These are phyloP conservation scores for Cubamyces lactineus DNA, from an alignment of 768 basidiomycete species.

Conservation along the genomic window DNA sequence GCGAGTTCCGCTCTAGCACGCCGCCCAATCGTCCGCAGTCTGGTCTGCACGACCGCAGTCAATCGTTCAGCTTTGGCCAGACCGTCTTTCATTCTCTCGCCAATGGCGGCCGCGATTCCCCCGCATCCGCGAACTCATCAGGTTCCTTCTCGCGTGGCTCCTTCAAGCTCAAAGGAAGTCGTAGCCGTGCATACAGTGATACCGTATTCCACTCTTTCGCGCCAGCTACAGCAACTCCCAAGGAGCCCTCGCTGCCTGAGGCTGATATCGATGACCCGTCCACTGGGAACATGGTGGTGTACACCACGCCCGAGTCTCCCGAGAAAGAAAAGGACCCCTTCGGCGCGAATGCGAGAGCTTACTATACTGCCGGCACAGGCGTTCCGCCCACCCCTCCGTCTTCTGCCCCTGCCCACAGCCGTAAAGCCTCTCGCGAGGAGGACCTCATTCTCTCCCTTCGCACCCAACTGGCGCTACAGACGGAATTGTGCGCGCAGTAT, in stretches of 20 bases:
- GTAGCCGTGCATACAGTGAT: conserved; percentile 63
- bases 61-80: conserved; percentile 72
- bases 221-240: conserved; percentile 31
- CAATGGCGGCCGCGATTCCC: conserved; percentile 13
- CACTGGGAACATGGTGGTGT: conserved; percentile 50
- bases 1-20: conserved; percentile 20
- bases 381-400: conserved; percentile 62
- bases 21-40: conserved; percentile 19
- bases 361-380: conserved; percentile 76
- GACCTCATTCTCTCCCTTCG: conserved; percentile 72
- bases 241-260: conserved; percentile 48
- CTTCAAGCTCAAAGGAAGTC: conserved; percentile 34
- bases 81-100: conserved; percentile 61
- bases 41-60: conserved; percentile 52
- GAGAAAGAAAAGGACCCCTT: conserved; percentile 69
- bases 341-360: conserved; percentile 70
- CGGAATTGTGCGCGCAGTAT: conserved; percentile 75
- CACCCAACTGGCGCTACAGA: conserved; percentile 75
- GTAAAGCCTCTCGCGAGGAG: conserved; percentile 72
- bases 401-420: conserved; percentile 43
- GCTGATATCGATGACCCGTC: conserved; percentile 68
- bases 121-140: conserved; percentile 28
- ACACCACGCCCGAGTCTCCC: conserved; percentile 31
- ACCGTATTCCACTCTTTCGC: conserved; percentile 64
- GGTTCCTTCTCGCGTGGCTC: conserved; percentile 28